Base-by-base conservation (phyloP, 257 asterid species). In the Petrea volubilis region DNA sequence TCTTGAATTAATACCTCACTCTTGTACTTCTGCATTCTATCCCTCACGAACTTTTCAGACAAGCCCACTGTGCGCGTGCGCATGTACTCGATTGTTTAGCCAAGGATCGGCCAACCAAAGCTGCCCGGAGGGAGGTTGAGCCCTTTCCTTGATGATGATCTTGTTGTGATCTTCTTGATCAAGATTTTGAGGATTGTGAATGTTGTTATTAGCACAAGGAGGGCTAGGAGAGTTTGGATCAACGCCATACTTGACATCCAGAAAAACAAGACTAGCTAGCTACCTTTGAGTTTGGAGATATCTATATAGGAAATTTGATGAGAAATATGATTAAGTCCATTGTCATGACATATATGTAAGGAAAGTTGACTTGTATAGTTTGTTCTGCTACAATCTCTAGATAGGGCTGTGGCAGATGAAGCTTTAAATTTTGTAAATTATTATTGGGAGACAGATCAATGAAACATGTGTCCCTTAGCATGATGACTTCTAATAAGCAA, bases 61-160 rank as follows among this genome's bases (percentile, higher is more conserved):
- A 5, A 18, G 20, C 85, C 87, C 0, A 55, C 68, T 28, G 31
- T 7, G 2, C 64, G 27, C 0, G 78, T 56, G 6, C 77, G 61
- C 23, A 82, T 52, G 23, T 68, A 79, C 0, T 53, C 78, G 3
- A 76, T 1, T 7, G 87, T 76, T 62, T 82, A 84, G 1, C 87
- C 87, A 0, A 82, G 52, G 46, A 82, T 10, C 7, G 87, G 87
- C 84, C 84, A 82, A 0, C 87, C 87, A 2, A 41, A 70, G 71
- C 78, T 78, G 31, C 87, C 87, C 4, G 87, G 87, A 25, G 87
- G 87, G 29, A 82, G 84, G 51, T 78, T 81, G 24, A 47, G 3
- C 52, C 11, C 18, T 40, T 63, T n/a, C n/a, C n/a, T n/a, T n/a
- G n/a, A n/a, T n/a, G n/a, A n/a, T n/a, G n/a, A n/a, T n/a, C n/a